Evolutionary conservation across 106 monocot genomes (phyloP), one percentile per base, ranked within the genome.

Genomic region (Apostasia ramifera): DNA sequence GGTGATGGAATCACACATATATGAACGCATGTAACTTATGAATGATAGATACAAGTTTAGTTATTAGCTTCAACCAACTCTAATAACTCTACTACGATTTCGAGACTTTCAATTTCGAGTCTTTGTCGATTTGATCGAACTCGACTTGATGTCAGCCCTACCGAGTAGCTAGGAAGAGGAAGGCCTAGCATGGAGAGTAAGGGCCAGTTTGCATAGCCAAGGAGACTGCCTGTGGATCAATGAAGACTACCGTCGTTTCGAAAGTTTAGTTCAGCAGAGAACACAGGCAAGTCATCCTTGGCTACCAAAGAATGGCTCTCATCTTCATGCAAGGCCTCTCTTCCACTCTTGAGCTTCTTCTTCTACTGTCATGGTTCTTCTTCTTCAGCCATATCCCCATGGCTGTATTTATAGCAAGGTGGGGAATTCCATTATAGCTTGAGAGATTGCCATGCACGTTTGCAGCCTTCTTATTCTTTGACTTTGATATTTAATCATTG

Each of bases 241-340:
- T 40, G 40, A 39, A 40, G 40, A 59, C 2, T 13, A 37, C 7
- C 1, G 5, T 38, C 5, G 1, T 6, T 39, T 1, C 2, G 39
- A 6, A 26, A 56, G 26, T 15, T 5, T 38, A 58, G 26, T 43
- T n/a, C 39, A 5, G 6, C 1, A 42, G n/a, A 61, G 48, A 41
- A 42, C 61, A 61, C 26, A 57, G 71, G 71, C 71, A 71, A 71
- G 60, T 62, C 71, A 71, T 71, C 61, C 71, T 71, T 71, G 71
- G 71, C 70, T 70, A 49, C 14, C 57, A 53, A 70, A 59, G 58
- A 47, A 47, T 39, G 70, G 70, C 59, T 49, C 70, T 70, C 47
- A 59, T 59, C 26, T 59, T 70, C 70, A 70, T 70, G 70, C 48
- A 59, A 70, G 59, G 15, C 70, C 70, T 58, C 70, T 59, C 59